phyloP scores from a whole-genome alignment of 1,139 yeast genomes.

The Zhuliangozyma parablackwelliae region DNA sequence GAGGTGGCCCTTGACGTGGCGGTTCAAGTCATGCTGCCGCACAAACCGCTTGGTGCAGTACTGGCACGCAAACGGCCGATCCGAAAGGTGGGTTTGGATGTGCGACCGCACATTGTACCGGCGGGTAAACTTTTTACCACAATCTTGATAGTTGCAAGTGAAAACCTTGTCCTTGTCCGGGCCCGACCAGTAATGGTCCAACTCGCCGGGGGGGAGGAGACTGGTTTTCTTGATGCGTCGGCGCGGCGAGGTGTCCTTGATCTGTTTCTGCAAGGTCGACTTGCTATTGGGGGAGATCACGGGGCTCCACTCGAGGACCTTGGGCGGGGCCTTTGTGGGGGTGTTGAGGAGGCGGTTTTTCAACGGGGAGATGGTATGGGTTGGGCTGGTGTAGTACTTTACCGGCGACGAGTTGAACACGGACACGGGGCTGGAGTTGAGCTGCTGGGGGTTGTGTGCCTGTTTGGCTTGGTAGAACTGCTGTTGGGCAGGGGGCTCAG shows the following conservation, averaged over 20 bases:
- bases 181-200: slow-evolving; percentile 78
- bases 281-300: slow-evolving; percentile 45
- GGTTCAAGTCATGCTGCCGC: slow-evolving; percentile 85
- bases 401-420: slow-evolving; percentile 27
- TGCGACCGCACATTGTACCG: slow-evolving; percentile 95
- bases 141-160: slow-evolving; percentile 71
- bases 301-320: slow-evolving; percentile 50
- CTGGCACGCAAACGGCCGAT: slow-evolving; percentile 72
- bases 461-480: slow-evolving; percentile 5
- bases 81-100: slow-evolving; percentile 93
- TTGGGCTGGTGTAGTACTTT: slow-evolving; percentile 24
- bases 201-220: slow-evolving; percentile 82
- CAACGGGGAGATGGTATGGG: slow-evolving; percentile 33
- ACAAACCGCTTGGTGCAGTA: slow-evolving; percentile 72
- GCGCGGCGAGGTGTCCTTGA: slow-evolving; percentile 38
- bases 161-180: slow-evolving; percentile 68
- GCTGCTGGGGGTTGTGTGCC: slow-evolving; percentile 10
- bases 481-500: slow-evolving; percentile 1
- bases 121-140: slow-evolving; percentile 82
- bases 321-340: slow-evolving; percentile 19
- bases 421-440: slow-evolving; percentile 1
- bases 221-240: slow-evolving; percentile 57
- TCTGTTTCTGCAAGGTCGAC: slow-evolving; percentile 30
- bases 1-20: slow-evolving; percentile 86
- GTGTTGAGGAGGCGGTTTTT: slow-evolving; percentile 28